phyloP scores from a whole-genome alignment of 2,329 filamentous ascomycete species.

The Pyricularia sp. region DNA sequence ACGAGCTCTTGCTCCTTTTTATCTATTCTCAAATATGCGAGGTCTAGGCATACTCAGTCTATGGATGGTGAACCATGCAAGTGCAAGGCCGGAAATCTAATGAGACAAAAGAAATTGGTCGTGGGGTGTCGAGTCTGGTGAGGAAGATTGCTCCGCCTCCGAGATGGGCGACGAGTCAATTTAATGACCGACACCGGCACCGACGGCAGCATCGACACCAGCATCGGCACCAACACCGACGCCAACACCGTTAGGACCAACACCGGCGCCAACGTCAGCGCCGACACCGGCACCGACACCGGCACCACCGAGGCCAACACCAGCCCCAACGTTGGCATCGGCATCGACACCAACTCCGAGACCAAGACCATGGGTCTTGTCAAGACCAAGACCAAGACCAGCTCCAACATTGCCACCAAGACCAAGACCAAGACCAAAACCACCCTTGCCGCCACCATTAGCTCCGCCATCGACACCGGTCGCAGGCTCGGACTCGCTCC shows the following conservation, averaged over 20 bases:
- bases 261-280: not conserved
- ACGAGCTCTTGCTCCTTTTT: not conserved
- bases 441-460: no score
- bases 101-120: not conserved
- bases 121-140: not conserved
- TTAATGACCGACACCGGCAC: not conserved
- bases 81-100: not conserved
- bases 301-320: not conserved
- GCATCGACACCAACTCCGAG: not conserved
- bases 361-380: no score
- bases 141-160: not conserved
- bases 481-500: not conserved
- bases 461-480: not conserved
- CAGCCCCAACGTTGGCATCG: not conserved
- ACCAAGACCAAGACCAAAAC: not conserved
- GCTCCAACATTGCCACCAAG: not conserved
- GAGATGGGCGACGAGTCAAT: not conserved
- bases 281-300: not conserved
- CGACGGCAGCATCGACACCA: not conserved
- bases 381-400: not conserved
- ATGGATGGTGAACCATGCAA: not conserved
- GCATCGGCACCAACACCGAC: not conserved
- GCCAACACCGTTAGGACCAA: not conserved
- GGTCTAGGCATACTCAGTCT: not conserved
- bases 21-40: not conserved